phyloP scores from a whole-genome alignment of 2,329 filamentous ascomycete species.

The Fusarium secorum region DNA sequence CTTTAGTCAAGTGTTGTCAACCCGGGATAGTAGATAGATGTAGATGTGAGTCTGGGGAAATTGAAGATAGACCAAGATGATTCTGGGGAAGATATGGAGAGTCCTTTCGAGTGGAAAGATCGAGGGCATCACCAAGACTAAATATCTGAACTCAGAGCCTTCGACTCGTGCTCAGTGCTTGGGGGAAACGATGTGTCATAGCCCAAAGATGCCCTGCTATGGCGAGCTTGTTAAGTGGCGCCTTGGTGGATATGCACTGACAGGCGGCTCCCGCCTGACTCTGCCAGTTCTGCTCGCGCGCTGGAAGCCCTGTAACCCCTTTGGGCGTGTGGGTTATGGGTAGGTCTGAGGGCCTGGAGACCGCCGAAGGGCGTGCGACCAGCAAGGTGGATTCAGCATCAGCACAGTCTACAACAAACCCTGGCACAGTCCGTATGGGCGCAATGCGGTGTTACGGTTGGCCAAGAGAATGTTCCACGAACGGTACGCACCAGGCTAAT shows the following conservation, averaged over 20 bases:
- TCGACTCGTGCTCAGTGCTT: slow-evolving; percentile 29
- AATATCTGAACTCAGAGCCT: slow-evolving; percentile 35
- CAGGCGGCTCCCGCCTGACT: slow-evolving; percentile 40
- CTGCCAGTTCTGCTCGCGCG: slow-evolving; percentile 27
- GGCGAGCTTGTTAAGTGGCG: slow-evolving; percentile 43
- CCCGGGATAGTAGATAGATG: background rate
- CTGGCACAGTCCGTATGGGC: slow-evolving; percentile 16
- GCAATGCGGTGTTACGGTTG: slow-evolving; percentile 13
- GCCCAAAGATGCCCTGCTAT: slow-evolving; percentile 38
- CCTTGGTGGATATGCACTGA: slow-evolving; percentile 33
- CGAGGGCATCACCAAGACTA: slow-evolving; percentile 40
- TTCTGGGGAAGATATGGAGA: slow-evolving; percentile 35
- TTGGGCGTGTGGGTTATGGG: slow-evolving; percentile 36
- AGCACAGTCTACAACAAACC: slow-evolving; percentile 18
- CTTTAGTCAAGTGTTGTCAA: slow-evolving; percentile 15
- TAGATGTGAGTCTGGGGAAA: slow-evolving; percentile 33
- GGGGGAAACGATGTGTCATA: slow-evolving; percentile 43
- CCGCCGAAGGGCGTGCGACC: slow-evolving; percentile 30
- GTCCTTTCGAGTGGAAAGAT: slow-evolving; percentile 27
- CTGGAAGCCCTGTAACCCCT: slow-evolving; percentile 27
- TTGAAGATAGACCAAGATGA: slow-evolving; percentile 22
- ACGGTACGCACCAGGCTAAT: slow-evolving; percentile 21
- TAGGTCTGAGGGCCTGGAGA: slow-evolving; percentile 22
- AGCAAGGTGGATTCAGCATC: slow-evolving; percentile 24
- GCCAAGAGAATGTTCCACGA: slow-evolving; percentile 1